Percentiles rank a stretch among this genome's conserved stretches.
Conservation (phyloP, 2,329 filamentous ascomycete species). For the Pseudogymnoascus sp. region DNA sequence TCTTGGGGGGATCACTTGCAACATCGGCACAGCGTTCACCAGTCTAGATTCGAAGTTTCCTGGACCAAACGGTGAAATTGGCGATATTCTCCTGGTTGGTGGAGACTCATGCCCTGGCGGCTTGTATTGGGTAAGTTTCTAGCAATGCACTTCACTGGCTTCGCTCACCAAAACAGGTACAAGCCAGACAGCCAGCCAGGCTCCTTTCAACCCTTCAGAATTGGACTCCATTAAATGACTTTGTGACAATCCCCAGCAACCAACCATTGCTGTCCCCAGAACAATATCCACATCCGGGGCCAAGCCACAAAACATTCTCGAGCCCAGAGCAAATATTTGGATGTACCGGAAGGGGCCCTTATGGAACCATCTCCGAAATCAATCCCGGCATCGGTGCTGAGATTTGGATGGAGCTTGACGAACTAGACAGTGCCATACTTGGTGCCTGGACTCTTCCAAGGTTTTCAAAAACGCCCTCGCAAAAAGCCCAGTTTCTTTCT, state of each 20-base stretch:
- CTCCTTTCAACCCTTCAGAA: slow-evolving; percentile 55
- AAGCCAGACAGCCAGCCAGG: slow-evolving; percentile 44
- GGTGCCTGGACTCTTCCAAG: slow-evolving; percentile 44
- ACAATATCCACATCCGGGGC: slow-evolving; percentile 15
- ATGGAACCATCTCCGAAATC: slow-evolving; percentile 59
- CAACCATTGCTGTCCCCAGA: slow-evolving; percentile 28
- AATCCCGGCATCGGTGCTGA: slow-evolving; percentile 62
- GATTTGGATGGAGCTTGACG: slow-evolving; percentile 47
- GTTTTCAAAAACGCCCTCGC: neutral
- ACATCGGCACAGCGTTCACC: slow-evolving; percentile 75
- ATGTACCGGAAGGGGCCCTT: slow-evolving; percentile 53
- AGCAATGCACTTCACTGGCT: neutral
- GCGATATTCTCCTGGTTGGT: slow-evolving; percentile 71
- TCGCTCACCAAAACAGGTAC: slow-evolving; percentile 31
- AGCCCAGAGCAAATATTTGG: slow-evolving; percentile 53
- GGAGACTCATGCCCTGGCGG: slow-evolving; percentile 72
- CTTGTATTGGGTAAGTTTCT: slow-evolving; percentile 42
- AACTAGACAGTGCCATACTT: slow-evolving; percentile 40
- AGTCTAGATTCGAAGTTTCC: slow-evolving; percentile 38
- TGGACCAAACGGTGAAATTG: slow-evolving; percentile 34
- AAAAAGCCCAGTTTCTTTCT: neutral
- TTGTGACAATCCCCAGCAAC: slow-evolving; percentile 35
- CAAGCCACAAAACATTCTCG: slow-evolving; percentile 20
- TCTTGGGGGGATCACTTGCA: slow-evolving; percentile 60
- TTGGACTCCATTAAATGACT: slow-evolving; percentile 40